Evolutionary conservation across 129 eudicot genomes (phyloP), one percentile per base, ranked within the genome.

Genomic region (Flaveria trinervia): DNA sequence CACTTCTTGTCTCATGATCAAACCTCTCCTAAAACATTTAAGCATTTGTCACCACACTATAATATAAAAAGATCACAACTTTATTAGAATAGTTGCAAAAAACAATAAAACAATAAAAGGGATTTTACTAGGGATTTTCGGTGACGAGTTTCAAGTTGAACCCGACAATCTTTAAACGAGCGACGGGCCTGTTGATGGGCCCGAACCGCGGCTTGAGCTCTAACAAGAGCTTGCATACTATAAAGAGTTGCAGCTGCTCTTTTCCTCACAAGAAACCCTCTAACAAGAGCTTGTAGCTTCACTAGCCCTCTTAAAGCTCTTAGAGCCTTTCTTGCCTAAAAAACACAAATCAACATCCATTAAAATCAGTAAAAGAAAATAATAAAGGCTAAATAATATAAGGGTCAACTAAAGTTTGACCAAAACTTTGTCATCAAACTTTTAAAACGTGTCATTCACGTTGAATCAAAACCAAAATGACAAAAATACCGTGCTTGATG

Each of bases 181-280:
- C 85, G 92, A 0, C 86, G 90, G 72, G 96, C 92, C 80, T 91
- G 77, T 68, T 86, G 91, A 61, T 85, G 91, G 70, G 90, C 75
- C 55, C 95, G 82, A 23, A 70, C 85, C 3, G 89, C 69, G 0
- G 90, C 71, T 61, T 92, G 98, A 75, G 97, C 98, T 75, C 98
- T 80, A 50, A 87, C 45, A 59, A 93, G 97, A 65, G 97, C 98
- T 80, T 93, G 98, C 98, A 93, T 93, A 74, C 98, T 91, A 62
- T 84, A 84, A 28, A 93, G 86, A 78, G 98, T 93, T 4, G 97
- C 97, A 41, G 97, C 86, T 20, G 97, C 92, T 59, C 88, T 80
- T 68, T 93, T 93, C 60, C 98, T 79, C 1, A 93, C 97, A 76
- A 93, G 98, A 77, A 84, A 93, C 26, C 98, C 98, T 75, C 98